Evolutionary conservation across 2,329 filamentous ascomycete genomes (phyloP), one percentile per base, ranked within the genome.

Genomic region (Trichoderma pleuroti): DNA sequence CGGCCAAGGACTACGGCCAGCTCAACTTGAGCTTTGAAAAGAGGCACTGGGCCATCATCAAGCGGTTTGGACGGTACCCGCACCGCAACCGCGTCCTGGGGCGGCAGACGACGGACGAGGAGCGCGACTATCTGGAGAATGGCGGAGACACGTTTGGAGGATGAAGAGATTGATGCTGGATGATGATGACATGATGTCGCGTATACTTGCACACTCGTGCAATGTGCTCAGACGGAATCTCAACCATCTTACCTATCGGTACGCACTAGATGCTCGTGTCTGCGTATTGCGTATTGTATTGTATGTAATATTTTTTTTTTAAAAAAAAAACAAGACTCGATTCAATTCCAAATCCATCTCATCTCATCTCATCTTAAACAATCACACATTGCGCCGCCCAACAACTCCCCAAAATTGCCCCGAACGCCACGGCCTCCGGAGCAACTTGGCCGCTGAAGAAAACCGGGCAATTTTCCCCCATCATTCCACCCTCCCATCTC

Each of bases 31-130:
- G 78, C 4, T 82, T 83, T 62, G 82, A 84, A 72, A 77, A 78
- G 73, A 82, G 80, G 73, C 88, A 90, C 75, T 75, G 77, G 26
- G 82, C 82, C 26, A 84, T 89, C 16, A 77, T 90, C 46, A 77
- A 82, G 69, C 80, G 72, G 70, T 90, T 90, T 76, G 87, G 87
- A 1, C 78, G 88, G 67, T 90, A 89, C 78, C 88, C 88, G 10
- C 85, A 90, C 77, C 80, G 88, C 7, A 90, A 90, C 74, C 75
- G 78, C 68, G 80, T 80, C 0, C 66, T 90, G 64, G 86, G 84
- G 0, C 78, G 88, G 72, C 77, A 82, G 72, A 80, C 77, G 57
- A 88, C 85, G 7, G 72, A 73, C 1, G 86, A 86, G 72, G 88
- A 90, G 78, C 76, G 71, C 65, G 79, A 80, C 72, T 90, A 84